Evolutionary conservation across 73 alveolate genomes (phyloP).

Genomic region (Tetrahymena elliotti): DNA sequence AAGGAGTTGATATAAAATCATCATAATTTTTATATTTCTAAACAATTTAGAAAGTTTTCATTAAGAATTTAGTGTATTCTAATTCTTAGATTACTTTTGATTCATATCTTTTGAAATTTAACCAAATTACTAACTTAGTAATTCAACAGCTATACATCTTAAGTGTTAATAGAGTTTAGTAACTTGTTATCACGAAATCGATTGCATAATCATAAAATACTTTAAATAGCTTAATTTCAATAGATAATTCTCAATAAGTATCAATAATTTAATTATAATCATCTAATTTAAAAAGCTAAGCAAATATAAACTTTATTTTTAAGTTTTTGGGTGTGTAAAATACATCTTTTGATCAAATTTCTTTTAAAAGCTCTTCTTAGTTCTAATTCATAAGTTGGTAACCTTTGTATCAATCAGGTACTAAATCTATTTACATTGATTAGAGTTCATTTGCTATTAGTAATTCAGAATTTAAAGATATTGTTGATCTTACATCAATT

Average conservation of each 20-base stretch:
- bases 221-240: background rate
- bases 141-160: background rate
- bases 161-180: background rate
- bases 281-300: background rate
- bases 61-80: background rate
- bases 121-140: background rate
- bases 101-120: background rate
- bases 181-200: background rate
- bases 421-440: background rate
- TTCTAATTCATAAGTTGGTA: background rate
- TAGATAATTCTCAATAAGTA: background rate
- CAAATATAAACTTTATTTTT: background rate
- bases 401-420: background rate
- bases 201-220: background rate
- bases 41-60: background rate
- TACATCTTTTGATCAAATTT: background rate
- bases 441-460: background rate
- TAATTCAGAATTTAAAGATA: background rate
- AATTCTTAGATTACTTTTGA: background rate
- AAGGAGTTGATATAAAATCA: background rate
- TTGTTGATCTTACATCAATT: background rate
- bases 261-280: background rate
- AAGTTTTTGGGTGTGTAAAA: background rate
- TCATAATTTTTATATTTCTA: background rate
- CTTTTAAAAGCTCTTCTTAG: background rate